phyloP scores from a whole-genome alignment of 2,329 filamentous ascomycete genomes.

The Parastagonospora nodorum region DNA sequence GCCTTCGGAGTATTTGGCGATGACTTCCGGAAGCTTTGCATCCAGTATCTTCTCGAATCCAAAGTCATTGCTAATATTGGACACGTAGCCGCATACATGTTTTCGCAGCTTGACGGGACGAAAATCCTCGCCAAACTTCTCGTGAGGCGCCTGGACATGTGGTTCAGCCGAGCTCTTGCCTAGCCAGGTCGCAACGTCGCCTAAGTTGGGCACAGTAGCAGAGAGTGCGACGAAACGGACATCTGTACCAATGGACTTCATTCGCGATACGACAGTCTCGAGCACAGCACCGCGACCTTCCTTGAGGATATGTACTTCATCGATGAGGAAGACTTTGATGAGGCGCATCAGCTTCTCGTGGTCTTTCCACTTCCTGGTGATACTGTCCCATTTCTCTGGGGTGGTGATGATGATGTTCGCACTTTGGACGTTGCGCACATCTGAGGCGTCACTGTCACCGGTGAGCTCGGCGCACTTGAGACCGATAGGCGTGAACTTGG shows the following conservation, averaged over 20 bases:
- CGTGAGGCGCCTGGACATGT: slow-evolving; percentile 66
- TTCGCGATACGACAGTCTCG: slow-evolving; percentile 82
- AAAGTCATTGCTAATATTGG: slow-evolving; percentile 68
- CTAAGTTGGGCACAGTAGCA: slow-evolving; percentile 81
- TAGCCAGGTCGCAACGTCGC: slow-evolving; percentile 80
- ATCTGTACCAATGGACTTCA: slow-evolving; percentile 78
- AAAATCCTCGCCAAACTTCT: slow-evolving; percentile 79
- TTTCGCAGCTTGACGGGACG: slow-evolving; percentile 78
- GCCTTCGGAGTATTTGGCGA: slow-evolving; percentile 67
- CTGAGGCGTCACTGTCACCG: slow-evolving; percentile 73
- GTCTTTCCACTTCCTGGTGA: slow-evolving; percentile 86
- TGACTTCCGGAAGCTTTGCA: slow-evolving; percentile 66
- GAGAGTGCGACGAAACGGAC: slow-evolving; percentile 82
- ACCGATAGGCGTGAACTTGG: slow-evolving; percentile 71
- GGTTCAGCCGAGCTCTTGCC: slow-evolving; percentile 67
- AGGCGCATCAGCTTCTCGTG: slow-evolving; percentile 75
- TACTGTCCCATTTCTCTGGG: slow-evolving; percentile 90
- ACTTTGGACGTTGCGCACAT: slow-evolving; percentile 70
- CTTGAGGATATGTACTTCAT: slow-evolving; percentile 86
- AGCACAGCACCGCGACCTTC: slow-evolving; percentile 78
- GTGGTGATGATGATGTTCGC: slow-evolving; percentile 86
- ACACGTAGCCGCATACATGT: slow-evolving; percentile 74
- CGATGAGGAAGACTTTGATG: slow-evolving; percentile 80
- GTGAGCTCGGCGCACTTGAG: slow-evolving; percentile 78
- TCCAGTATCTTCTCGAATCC: slow-evolving; percentile 74